Evolutionary conservation across 257 asterid species (phyloP).

Genomic region (Penstemon davidsonii): DNA sequence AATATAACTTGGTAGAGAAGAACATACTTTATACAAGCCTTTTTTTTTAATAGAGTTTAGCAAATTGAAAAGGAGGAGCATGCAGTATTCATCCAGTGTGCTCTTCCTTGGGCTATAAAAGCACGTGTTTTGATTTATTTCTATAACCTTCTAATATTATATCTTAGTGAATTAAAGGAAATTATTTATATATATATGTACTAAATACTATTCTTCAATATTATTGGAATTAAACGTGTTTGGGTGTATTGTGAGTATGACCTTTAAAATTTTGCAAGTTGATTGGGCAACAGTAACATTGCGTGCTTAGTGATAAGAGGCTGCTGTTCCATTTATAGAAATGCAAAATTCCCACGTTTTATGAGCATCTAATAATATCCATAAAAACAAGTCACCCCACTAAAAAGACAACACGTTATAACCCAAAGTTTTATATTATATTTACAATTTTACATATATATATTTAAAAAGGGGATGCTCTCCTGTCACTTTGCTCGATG

Average conservation of each 20-base stretch:
- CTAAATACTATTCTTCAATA: neutral
- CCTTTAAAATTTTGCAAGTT: neutral
- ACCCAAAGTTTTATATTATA: neutral
- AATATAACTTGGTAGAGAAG: too few relatives aligned
- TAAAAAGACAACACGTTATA: constrained; percentile 5
- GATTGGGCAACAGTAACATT: constrained; percentile 20
- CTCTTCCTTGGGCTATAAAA: too few relatives aligned
- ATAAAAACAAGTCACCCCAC: neutral
- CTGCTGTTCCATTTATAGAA: constrained; percentile 25
- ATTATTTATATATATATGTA: too few relatives aligned
- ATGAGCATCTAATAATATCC: constrained; percentile 14
- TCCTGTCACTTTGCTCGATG: constrained; percentile 23
- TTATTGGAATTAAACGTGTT: neutral
- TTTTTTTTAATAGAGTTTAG: too few relatives aligned
- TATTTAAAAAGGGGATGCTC: constrained; percentile 2
- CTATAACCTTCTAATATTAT: too few relatives aligned
- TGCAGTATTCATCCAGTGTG: too few relatives aligned
- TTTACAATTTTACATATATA: too few relatives aligned
- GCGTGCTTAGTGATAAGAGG: constrained; percentile 21
- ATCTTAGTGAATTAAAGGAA: too few relatives aligned
- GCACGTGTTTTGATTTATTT: too few relatives aligned
- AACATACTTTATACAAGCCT: too few relatives aligned
- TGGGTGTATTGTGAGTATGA: neutral
- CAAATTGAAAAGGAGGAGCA: too few relatives aligned
- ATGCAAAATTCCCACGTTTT: constrained; percentile 39